Base-by-base conservation (phyloP, 257 asterid genomes). In the Jacaranda mimosifolia region DNA sequence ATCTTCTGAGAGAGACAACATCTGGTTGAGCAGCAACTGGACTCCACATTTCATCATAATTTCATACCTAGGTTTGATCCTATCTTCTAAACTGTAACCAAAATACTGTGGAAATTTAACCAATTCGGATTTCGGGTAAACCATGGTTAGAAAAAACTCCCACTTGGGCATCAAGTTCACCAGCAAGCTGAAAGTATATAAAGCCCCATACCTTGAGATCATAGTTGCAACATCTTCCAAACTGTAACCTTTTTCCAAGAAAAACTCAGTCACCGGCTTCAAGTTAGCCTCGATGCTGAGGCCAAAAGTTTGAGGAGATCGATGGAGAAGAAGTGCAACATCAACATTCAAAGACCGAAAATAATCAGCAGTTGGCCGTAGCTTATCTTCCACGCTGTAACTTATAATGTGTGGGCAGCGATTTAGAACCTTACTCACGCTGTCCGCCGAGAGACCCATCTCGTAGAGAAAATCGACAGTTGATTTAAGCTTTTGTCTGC, bases 261-360 rank as follows among this genome's bases (percentile, higher is more conserved):
- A 93, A 83, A 93, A 95, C 19, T 81, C 87, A 6, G 99, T 93
- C 49, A 89, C 70, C 0, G 99, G 99, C 91, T 93, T 95, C 84
- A 95, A 58, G 55, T 93, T 89, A 19, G 83, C 92, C 81, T 95
- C 96, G 3, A 95, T 88, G 76, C 99, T 93, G 38, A 90, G 97
- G 63, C 99, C 98, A 77, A 95, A 95, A 15, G 99, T 91, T 82
- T 91, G 98, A 48, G 98, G 99, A 6, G 94, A 77, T 70, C 97
- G 92, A 60, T 85, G 80, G n/a, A 95, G 86, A 65, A 95, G 86
- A 73, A 83, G 56, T 5, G 90, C 87, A 21, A 91, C 93, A 62
- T 95, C 92, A 58, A 91, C 96, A 67, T 87, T 87, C 87, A 95
- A 75, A 3, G 96, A 88, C 45, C 73, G 81, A 55, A 93, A 95